Percentiles rank a stretch among this genome's conserved stretches.
Evolutionary conservation across 352 stramenopile genomes (phyloP).

Genomic region (Phytophthora tubulina): DNA sequence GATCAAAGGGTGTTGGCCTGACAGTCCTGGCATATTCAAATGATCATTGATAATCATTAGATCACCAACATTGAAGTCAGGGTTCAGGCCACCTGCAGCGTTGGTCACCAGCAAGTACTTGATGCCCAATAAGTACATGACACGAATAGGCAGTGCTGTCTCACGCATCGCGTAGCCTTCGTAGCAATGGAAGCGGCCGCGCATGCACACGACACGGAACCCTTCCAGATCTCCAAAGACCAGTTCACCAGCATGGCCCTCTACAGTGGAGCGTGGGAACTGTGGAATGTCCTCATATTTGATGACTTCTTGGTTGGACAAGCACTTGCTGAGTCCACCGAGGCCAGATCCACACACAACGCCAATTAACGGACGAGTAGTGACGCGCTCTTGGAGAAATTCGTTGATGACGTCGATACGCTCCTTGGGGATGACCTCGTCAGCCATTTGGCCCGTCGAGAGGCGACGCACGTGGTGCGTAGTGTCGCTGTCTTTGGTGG

Average conservation of each 20-base stretch:
- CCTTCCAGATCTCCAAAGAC: constrained; percentile 94
- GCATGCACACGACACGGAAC: constrained; percentile 93
- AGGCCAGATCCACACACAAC: constrained; percentile 97
- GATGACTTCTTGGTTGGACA: constrained; percentile 91
- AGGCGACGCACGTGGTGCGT: constrained; percentile 48
- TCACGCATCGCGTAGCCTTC: constrained; percentile 96
- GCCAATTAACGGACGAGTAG: constrained; percentile 66
- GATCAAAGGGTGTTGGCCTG: constrained; percentile 94
- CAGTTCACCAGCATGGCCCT: constrained; percentile 95
- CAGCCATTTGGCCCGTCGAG: constrained; percentile 71
- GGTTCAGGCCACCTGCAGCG: constrained; percentile 95
- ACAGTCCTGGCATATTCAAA: constrained; percentile 94
- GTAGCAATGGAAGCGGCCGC: constrained; percentile 97
- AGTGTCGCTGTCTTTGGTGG: constrained; percentile 16
- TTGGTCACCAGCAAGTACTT: constrained; percentile 98
- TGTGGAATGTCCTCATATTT: constrained; percentile 95
- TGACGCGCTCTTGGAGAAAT: constrained; percentile 68
- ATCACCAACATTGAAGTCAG: constrained; percentile 95
- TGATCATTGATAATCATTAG: constrained; percentile 98
- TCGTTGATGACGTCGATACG: constrained; percentile 85
- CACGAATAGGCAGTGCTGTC: constrained; percentile 94
- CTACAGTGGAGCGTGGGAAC: constrained; percentile 94
- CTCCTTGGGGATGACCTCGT: constrained; percentile 70
- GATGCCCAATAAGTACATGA: constrained; percentile 96
- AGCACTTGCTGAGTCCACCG: constrained; percentile 90